Evolutionary conservation across 2,329 filamentous ascomycete species (phyloP).

Genomic region (Xylariaceae sp.): DNA sequence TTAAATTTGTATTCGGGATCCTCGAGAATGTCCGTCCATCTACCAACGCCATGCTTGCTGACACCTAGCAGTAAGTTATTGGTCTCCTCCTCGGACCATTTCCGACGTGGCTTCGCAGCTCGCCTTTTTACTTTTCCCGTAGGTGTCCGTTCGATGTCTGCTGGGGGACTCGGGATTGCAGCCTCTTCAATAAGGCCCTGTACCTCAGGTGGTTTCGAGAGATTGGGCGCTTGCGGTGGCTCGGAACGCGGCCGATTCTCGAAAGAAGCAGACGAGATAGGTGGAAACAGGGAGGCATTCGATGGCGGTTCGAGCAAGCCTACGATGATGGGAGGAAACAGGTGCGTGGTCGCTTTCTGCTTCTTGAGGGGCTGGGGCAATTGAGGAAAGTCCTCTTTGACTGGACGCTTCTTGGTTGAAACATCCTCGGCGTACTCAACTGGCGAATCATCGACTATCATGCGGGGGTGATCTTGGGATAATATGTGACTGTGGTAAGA

Average conservation of each 20-base stretch:
- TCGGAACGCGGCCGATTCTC: constrained; percentile 41
- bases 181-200: constrained; percentile 27
- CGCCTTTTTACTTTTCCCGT: constrained; percentile 46
- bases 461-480: constrained; percentile 39
- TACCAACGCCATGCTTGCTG: constrained; percentile 57
- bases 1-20: constrained; percentile 58
- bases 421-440: constrained; percentile 40
- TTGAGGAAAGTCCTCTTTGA: constrained; percentile 59
- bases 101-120: constrained; percentile 53
- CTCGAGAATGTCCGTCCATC: constrained; percentile 60
- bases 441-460: constrained; percentile 41
- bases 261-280: constrained; percentile 54
- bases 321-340: constrained; percentile 61
- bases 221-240: constrained; percentile 40
- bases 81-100: constrained; percentile 62
- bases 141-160: constrained; percentile 29
- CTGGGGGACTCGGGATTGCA: constrained; percentile 26
- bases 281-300: constrained; percentile 57
- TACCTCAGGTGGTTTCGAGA: constrained; percentile 29
- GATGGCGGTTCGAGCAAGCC: constrained; percentile 58
- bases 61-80: constrained; percentile 57
- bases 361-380: constrained; percentile 61
- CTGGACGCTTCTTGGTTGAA: constrained; percentile 51
- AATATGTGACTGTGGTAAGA: constrained; percentile 32
- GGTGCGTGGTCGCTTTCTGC: constrained; percentile 49